These are phyloP conservation scores for Tricholomella constricta DNA, from an alignment of 768 basidiomycete species.

Conservation along the genomic window DNA sequence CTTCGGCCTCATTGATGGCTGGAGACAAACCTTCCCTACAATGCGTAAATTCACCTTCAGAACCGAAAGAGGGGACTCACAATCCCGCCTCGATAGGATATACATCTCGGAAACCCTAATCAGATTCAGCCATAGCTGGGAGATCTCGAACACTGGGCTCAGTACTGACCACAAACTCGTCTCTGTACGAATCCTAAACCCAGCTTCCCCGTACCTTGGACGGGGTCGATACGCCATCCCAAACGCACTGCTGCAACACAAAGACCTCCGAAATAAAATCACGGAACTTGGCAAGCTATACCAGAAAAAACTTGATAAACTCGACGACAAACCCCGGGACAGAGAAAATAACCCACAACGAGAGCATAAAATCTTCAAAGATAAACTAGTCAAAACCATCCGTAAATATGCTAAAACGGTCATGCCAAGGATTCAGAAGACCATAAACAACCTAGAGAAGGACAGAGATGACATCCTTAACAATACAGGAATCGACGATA, in stretches of 20 bases:
- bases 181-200: background rate
- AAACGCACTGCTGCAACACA: background rate
- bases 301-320: too few species aligned
- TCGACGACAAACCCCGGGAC: too few species aligned
- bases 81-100: slow-evolving; percentile 13
- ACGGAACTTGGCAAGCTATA: background rate
- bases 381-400: background rate
- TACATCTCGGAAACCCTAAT: background rate
- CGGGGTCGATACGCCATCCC: slow-evolving; percentile 1
- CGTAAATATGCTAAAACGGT: background rate
- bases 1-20: slow-evolving; percentile 2
- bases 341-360: slow-evolving; percentile 2
- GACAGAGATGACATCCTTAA: background rate
- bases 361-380: background rate
- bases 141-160: background rate
- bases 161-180: slow-evolving; percentile 12
- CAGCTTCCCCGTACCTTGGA: background rate
- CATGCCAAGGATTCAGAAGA: background rate
- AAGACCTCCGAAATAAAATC: background rate
- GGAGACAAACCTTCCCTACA: background rate
- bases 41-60: background rate
- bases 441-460: background rate
- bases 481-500: background rate
- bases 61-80: background rate
- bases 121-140: slow-evolving; percentile 7